Evolutionary conservation across 805 yeast genomes (phyloP).

Genomic region (Saccharomyces paradoxus): DNA sequence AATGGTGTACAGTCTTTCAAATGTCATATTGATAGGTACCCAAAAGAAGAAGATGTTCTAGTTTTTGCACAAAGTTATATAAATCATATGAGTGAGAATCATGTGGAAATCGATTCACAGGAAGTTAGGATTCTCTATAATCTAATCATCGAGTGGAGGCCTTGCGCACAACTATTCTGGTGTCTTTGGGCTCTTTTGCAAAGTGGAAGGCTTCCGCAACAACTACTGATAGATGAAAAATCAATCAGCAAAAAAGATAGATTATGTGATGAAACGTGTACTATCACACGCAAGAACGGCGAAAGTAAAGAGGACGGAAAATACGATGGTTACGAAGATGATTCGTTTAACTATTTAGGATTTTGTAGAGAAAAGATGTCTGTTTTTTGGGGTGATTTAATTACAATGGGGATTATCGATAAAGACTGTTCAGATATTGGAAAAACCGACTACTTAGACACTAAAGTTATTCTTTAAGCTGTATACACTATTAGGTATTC

Average conservation of each 20-base stretch:
- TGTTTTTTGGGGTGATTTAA: constrained; percentile 62
- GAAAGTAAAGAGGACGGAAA: constrained; percentile 16
- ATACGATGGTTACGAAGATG: constrained; percentile 34
- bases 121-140: constrained; percentile 46
- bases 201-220: constrained; percentile 34
- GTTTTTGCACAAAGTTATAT: constrained; percentile 64
- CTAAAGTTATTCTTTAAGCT: not conserved
- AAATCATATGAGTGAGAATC: constrained; percentile 35
- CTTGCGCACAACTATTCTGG: constrained; percentile 72
- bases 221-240: constrained; percentile 11
- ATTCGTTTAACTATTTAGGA: constrained; percentile 63
- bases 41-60: constrained; percentile 55
- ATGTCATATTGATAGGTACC: constrained; percentile 45
- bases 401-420: constrained; percentile 46
- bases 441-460: constrained; percentile 5
- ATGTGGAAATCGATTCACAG: constrained; percentile 26
- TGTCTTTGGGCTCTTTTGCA: constrained; percentile 84
- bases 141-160: constrained; percentile 66
- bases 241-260: constrained; percentile 14
- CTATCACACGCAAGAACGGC: constrained; percentile 13
- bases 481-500: not conserved
- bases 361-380: constrained; percentile 68
- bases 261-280: constrained; percentile 3
- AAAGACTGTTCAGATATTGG: constrained; percentile 10
- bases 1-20: constrained; percentile 43